Conservation (phyloP, 1,284 basidiomycete species). For the Cutaneotrichosporon cyanovorans region DNA sequence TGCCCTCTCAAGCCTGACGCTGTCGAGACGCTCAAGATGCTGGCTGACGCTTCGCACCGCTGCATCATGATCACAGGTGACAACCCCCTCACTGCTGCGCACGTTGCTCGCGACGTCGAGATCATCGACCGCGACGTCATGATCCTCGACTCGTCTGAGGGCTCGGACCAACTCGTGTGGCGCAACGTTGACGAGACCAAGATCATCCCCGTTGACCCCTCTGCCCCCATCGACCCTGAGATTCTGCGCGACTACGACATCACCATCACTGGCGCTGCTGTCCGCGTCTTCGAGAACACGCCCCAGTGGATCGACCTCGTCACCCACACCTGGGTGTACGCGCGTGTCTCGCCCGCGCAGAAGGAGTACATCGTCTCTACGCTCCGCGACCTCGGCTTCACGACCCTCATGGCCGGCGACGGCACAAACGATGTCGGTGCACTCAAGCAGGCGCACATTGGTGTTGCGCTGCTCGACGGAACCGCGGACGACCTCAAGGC, state of each 20-base stretch:
- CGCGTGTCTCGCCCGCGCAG: conserved; percentile 87
- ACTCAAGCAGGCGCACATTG: conserved; percentile 90
- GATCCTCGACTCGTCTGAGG: conserved; percentile 81
- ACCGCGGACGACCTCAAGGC: conserved; percentile 82
- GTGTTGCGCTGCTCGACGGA: conserved; percentile 84
- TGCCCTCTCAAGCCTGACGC: conserved; percentile 93
- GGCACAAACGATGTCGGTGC: conserved; percentile 96
- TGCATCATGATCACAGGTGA: conserved; percentile 98
- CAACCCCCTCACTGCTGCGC: conserved; percentile 87
- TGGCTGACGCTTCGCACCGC: conserved; percentile 89
- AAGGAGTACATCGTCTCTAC: conserved; percentile 89
- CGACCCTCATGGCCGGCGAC: conserved; percentile 92
- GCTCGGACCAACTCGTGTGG: conserved; percentile 78
- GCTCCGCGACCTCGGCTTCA: conserved; percentile 76
- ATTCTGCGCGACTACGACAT: conserved; percentile 83
- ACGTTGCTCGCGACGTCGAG: conserved; percentile 88
- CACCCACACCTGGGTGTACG: conserved; percentile 92
- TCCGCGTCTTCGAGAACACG: conserved; percentile 67
- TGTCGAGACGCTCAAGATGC: conserved; percentile 77
- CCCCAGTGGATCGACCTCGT: conserved; percentile 66
- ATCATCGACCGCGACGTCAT: conserved; percentile 89
- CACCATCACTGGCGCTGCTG: conserved; percentile 84
- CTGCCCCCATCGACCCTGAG: conserved; percentile 63
- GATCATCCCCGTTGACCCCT: conserved; percentile 71
- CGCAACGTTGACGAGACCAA: conserved; percentile 82